A percentile compares a stretch with the other conserved stretches of the same genome.
Evolutionary conservation across 2,329 filamentous ascomycete genomes (phyloP).

Genomic region (Aureobasidium sp.): DNA sequence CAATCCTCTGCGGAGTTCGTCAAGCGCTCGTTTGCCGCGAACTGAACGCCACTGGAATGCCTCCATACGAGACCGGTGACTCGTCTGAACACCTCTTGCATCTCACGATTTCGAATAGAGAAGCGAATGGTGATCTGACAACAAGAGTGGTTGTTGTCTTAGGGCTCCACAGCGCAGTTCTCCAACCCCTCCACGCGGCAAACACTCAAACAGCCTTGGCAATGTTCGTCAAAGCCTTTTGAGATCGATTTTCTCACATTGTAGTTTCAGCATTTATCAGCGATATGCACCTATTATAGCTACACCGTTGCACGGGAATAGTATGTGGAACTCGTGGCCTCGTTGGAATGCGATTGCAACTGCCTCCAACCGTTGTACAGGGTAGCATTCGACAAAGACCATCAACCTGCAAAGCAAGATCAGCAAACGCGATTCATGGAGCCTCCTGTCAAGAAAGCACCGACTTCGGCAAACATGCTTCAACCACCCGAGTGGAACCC

Average conservation of each 20-base stretch:
- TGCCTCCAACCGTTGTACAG: not conserved
- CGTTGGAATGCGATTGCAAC: not conserved
- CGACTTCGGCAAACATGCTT: not conserved
- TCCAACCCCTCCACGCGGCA: constrained; percentile 1
- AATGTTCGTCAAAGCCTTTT: not conserved
- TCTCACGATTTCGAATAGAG: constrained; percentile 2
- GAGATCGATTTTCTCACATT: not conserved
- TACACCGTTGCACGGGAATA: not conserved
- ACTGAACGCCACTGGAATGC: not conserved
- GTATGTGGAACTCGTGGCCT: not conserved
- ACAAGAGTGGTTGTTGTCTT: not conserved
- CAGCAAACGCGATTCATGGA: constrained; percentile 3
- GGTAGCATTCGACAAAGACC: not conserved
- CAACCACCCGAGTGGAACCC: not conserved
- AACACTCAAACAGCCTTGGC: constrained; percentile 6
- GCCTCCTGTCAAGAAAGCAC: constrained; percentile 5
- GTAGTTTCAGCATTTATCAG: not conserved
- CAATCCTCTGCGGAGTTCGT: not conserved
- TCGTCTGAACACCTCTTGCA: not conserved
- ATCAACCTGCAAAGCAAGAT: constrained; percentile 1
- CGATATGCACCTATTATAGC: not conserved
- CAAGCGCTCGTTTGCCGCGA: not conserved
- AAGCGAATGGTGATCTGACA: not conserved
- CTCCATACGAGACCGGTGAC: not conserved
- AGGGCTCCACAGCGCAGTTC: not conserved